Base-by-base conservation (phyloP, 2,329 filamentous ascomycete genomes). In the Penicillium sp. region DNA sequence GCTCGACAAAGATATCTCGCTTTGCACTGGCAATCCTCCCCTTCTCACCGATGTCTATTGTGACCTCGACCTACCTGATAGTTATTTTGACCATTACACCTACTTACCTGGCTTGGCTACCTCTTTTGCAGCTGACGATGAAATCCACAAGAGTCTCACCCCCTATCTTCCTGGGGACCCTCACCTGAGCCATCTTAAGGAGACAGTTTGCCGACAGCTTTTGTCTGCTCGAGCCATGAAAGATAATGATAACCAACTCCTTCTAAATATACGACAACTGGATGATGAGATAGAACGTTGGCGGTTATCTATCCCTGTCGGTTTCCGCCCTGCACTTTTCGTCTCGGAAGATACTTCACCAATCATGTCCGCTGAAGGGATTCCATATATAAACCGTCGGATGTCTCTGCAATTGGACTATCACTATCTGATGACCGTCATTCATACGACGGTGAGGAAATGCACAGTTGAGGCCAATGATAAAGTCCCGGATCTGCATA, bases 1-100 rank as follows among this genome's bases (percentile, higher is more conserved):
- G 2, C 65, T 82, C 8, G 82, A 85, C 56, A 84, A 82, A 52
- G 81, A 84, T n/a, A 71, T 83, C 10, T 70, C 56, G 3, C 29
- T 61, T 17, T 46, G 48, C n/a, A 55, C 56, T 2, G 56, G 58
- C 9, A 54, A 46, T 15, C 51, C 51, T 2, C 56, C 53, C 7
- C 44, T 54, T 26, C 56, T 61, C 9, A 51, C 42, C 7, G 56
- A 61, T 33, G 10, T 23, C 3, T 57, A 52, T 26, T 61, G 56
- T 43, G 52, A 61, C 13, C 34, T 59, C 5, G 13, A 21, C 2
- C 9, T 30, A 7, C 44, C 44, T 15, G 39, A 48, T 27, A 39
- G 36, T 29, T 43, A 27, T 21, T 18, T 40, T 7, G 23, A 51
- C 5, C 26, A 59, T 21, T 49, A 49, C 15, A 46, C 20, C 10